A percentile compares a stretch with the other conserved stretches of the same genome.
These are phyloP conservation scores for Fraxinus sp. DNA, from an alignment of 305 asterid species.

Conservation along the genomic window DNA sequence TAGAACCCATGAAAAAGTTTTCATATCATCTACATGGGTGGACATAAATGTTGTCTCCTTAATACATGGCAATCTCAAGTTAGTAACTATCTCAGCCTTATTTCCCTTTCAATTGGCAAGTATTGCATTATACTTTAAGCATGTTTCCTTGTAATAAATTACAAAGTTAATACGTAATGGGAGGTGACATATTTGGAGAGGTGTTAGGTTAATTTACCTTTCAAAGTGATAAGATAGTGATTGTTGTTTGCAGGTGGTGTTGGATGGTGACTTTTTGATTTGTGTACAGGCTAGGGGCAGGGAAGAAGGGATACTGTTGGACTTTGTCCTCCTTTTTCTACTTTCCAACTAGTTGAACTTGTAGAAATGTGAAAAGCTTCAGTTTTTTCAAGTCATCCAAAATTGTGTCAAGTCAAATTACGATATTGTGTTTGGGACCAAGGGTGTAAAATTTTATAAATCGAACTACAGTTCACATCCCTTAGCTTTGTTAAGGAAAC, in stretches of 20 bases:
- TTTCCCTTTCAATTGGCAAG: not conserved
- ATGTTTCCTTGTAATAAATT: not conserved
- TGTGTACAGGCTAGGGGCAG: not conserved
- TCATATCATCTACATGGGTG: not conserved
- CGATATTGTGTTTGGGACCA: not conserved
- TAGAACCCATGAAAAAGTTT: not conserved
- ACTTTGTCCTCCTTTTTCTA: not conserved
- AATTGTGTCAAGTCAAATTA: not conserved
- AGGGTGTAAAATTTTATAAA: not conserved
- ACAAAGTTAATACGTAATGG: not conserved
- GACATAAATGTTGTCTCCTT: not conserved
- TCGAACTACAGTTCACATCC: not conserved
- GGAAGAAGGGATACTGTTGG: not conserved
- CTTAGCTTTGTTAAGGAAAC: not conserved
- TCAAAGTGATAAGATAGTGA: not conserved
- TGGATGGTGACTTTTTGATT: constrained; percentile 1
- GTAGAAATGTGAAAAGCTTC: not conserved
- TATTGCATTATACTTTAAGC: not conserved
- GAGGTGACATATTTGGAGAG: not conserved
- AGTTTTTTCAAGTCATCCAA: not conserved
- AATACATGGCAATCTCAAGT: not conserved
- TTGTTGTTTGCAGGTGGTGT: not conserved
- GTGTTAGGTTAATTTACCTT: not conserved
- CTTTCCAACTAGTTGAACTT: not conserved
- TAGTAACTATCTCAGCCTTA: not conserved